Evolutionary conservation across 2,329 filamentous ascomycete genomes (phyloP), one percentile per base, ranked within the genome.

Genomic region (Trichoderma citrinoviride): DNA sequence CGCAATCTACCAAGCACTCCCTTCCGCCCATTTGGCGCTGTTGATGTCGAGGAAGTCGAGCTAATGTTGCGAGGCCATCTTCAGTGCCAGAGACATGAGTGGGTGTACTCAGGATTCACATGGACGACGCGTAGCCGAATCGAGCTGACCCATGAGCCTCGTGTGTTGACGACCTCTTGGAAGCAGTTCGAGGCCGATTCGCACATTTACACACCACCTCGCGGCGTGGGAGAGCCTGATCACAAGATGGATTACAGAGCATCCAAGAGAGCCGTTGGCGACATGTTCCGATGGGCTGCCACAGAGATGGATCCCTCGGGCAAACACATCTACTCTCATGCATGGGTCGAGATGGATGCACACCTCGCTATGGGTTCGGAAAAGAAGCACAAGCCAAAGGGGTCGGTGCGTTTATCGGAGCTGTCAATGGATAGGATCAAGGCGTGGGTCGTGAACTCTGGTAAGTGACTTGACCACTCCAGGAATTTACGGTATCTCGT

Each of bases 281-380:
- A 63, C 23, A 56, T 56, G 7, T 63, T 63, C 29, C 52, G 50
- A 33, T 63, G 52, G 50, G 27, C 61, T 23, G 41, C 61, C 7
- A 63, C 61, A 6, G 61, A 63, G 19, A 63, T 63, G 52, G 61
- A 63, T 10, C 17, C 33, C 3, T 3, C 41, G 21, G 61, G 61
- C 3, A 63, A 21, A 21, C 41, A 56, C n/a, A 63, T 63, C 12
- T 63, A 63, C 50, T 17, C 50, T 5, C 61, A 63, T 12, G 19
- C 61, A 37, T 63, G 61, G 61, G 61, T 63, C 37, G 23, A 61
- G 21, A 27, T 53, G 5, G 27, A 29, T 0, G 52, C 19, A 5
- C 58, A 61, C 25, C 41, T 53, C 6, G 15, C 41, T 15, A 3
- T 53, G 2, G 49, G 17, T 37, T 37, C 21, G 14, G 15, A 61